A percentile compares a stretch with the other conserved stretches of the same genome.
Conservation (phyloP, 2,329 filamentous ascomycete species). For the Neophaeococcomyces mojaviensis region DNA sequence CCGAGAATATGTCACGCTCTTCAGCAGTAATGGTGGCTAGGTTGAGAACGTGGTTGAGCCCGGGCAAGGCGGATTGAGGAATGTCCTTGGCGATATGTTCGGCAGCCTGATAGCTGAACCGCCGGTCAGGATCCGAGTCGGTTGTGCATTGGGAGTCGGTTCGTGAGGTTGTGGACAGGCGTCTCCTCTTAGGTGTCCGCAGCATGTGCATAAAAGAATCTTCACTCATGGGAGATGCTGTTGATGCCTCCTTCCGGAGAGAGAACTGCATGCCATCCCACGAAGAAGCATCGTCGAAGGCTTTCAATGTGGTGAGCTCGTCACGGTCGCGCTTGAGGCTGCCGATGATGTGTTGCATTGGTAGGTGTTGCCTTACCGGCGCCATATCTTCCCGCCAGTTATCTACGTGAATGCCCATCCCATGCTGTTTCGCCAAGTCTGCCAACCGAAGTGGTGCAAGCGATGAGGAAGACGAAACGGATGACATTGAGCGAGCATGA, state of each 20-base stretch:
- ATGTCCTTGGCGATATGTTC: conserved; percentile 1
- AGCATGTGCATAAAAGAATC: neutral
- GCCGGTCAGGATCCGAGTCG: conserved; percentile 3
- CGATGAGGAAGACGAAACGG: neutral
- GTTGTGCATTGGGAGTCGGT: neutral
- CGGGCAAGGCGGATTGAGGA: neutral
- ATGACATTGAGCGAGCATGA: conserved; percentile 3
- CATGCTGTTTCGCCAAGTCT: conserved; percentile 5
- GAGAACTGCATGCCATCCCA: neutral
- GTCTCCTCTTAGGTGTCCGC: conserved; percentile 1
- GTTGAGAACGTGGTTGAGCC: conserved; percentile 1
- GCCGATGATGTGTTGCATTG: conserved; percentile 8
- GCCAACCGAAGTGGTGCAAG: conserved; percentile 1
- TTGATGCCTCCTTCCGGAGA: neutral
- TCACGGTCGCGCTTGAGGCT: conserved; percentile 8
- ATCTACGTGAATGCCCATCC: conserved; percentile 5
- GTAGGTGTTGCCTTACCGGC: conserved; percentile 4
- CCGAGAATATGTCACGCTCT: conserved; percentile 4
- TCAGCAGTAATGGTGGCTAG: neutral
- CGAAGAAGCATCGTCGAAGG: neutral
- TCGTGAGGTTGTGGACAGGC: neutral
- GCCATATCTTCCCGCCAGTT: conserved; percentile 8
- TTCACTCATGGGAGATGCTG: neutral
- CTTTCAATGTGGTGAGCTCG: neutral
- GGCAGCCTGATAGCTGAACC: conserved; percentile 1